A percentile compares a stretch with the other conserved stretches of the same genome.
These are phyloP conservation scores for Syzygium jambos DNA, from an alignment of 345 rosid genomes.

Conservation along the genomic window DNA sequence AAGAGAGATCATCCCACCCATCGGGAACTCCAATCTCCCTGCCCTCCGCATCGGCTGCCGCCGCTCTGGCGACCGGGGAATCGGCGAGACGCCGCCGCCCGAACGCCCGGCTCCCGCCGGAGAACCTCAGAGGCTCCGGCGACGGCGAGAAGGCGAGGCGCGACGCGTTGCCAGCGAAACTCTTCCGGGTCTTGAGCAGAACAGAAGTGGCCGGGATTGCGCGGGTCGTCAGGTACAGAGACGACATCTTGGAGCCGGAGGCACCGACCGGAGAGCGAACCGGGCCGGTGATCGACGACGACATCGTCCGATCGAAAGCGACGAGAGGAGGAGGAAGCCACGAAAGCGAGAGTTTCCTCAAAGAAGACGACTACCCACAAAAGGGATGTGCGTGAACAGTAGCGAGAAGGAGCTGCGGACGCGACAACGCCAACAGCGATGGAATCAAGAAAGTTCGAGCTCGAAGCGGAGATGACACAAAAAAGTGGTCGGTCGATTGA, in stretches of 20 bases:
- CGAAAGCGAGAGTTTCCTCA: not conserved
- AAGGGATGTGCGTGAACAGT: too few relatives aligned
- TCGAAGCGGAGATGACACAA: not conserved
- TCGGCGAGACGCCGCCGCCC: conserved; percentile 12
- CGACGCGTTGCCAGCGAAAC: conserved; percentile 3
- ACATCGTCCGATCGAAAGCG: not conserved
- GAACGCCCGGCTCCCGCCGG: conserved; percentile 9
- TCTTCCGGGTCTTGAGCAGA: conserved; percentile 5
- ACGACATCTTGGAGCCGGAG: conserved; percentile 14
- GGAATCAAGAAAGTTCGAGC: not conserved
- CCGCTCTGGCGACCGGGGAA: conserved; percentile 16
- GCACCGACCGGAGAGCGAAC: conserved; percentile 8
- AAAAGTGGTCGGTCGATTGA: not conserved
- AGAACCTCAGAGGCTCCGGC: conserved; percentile 11
- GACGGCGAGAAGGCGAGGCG: conserved; percentile 17
- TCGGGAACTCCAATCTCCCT: conserved; percentile 13
- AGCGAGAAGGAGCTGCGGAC: too few relatives aligned
- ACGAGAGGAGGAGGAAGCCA: not conserved
- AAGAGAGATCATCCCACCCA: conserved; percentile 1
- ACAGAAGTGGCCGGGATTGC: conserved; percentile 3
- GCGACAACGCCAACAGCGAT: not conserved
- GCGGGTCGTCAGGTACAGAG: conserved; percentile 12
- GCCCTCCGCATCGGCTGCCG: conserved; percentile 38
- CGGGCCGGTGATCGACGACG: conserved; percentile 5
- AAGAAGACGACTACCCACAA: not conserved